Base-by-base conservation (phyloP, 2,329 filamentous ascomycete genomes). In the Colletotrichum filicis region DNA sequence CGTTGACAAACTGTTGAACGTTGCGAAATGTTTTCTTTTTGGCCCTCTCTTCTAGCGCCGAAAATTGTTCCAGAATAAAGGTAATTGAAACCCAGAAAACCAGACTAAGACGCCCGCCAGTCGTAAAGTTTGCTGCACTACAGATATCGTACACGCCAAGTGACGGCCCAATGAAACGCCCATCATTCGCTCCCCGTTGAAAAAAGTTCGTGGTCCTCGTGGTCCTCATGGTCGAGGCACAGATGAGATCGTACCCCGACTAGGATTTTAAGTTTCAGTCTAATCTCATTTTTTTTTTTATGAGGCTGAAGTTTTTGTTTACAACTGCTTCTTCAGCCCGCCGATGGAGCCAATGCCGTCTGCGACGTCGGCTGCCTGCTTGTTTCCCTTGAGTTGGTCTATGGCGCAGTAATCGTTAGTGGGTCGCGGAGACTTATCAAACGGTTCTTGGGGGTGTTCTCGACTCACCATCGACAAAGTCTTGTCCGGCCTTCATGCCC, bases 401-500 rank as follows among this genome's bases (percentile, higher is more conserved):
- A 57, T 8, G 46, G 19, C 3, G 8, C 19, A 22, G 42, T 4
- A 11, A 19, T 5, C 42, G 30, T 26, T 30, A 66, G 32, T 24
- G 11, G 42, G 3, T 4, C 16, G 1, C 9, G n/a, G 11, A 11
- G 2, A 5, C 16, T 24, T 19, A 22, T 49, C 42, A 49, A n/a
- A 22, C 42, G 4, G 19, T 49, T 19, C 37, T 42, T 42, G 6
- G 37, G 32, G 32, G 32, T 37, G 30, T 42, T 9, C 30, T 4
- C 37, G 30, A 57, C 78, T 77, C 68, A 83, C 82, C 78, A 67
- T 79, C 79, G 4, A 81, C 59, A 71, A 83, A 84, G 74, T 84
- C 83, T 70, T 83, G 74, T 22, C 83, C 83, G 61, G 82, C 81
- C 72, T 82, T 80, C 75, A 82, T 57, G 1, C 83, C 83, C 74